Conservation (phyloP, 176 grass and related monocot genomes). For the Urochloa ruziziensis region DNA sequence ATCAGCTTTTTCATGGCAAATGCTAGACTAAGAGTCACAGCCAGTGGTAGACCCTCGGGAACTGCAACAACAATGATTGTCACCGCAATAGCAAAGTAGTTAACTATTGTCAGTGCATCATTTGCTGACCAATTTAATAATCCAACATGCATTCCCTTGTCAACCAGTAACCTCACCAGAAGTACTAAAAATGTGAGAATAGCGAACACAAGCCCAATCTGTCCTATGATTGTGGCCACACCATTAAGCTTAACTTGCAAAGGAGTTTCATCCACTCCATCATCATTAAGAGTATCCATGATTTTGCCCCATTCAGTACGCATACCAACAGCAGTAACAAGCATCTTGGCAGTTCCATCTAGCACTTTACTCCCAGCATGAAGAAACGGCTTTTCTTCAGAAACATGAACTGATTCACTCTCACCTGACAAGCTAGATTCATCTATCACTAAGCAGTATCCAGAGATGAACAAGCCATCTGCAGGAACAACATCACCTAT, state of each 20-base stretch:
- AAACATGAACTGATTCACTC: slow-evolving; percentile 64
- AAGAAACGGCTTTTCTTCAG: slow-evolving; percentile 66
- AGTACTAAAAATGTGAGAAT: slow-evolving; percentile 75
- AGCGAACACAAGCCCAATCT: slow-evolving; percentile 82
- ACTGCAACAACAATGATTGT: slow-evolving; percentile 92
- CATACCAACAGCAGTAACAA: slow-evolving; percentile 75
- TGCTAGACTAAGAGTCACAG: slow-evolving; percentile 89
- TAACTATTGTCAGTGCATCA: slow-evolving; percentile 76
- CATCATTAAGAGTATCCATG: slow-evolving; percentile 67
- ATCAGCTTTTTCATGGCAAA: slow-evolving; percentile 99
- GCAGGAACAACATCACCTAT: slow-evolving; percentile 83
- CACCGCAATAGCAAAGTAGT: slow-evolving; percentile 83
- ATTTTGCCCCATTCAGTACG: slow-evolving; percentile 90
- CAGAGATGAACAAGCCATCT: slow-evolving; percentile 83
- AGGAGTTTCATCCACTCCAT: slow-evolving; percentile 83
- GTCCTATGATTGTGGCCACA: slow-evolving; percentile 73
- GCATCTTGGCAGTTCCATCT: slow-evolving; percentile 79
- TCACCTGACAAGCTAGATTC: slow-evolving; percentile 92
- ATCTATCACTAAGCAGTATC: slow-evolving; percentile 74
- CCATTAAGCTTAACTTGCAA: slow-evolving; percentile 93
- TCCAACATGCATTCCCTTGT: slow-evolving; percentile 50
- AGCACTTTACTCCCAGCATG: slow-evolving; percentile 80
- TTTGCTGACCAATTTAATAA: slow-evolving; percentile 60
- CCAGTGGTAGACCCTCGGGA: slow-evolving; percentile 86
- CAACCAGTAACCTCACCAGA: slow-evolving; percentile 56